Percentiles rank a stretch among this genome's conserved stretches.
phyloP scores from a whole-genome alignment of 805 yeast genomes.

The Myxozyma udenii region DNA sequence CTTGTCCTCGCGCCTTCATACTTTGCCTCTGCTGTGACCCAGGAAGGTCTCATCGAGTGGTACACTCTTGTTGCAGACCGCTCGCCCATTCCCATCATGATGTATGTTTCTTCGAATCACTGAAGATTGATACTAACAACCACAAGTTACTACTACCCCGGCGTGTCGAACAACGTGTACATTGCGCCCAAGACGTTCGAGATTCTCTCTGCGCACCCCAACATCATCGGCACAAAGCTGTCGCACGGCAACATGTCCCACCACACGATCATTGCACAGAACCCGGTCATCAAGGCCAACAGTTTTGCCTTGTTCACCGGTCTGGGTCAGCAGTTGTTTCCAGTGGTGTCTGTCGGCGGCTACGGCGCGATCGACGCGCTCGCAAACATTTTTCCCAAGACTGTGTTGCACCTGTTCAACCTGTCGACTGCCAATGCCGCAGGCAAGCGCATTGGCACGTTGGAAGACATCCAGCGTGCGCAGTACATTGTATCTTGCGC shows the following conservation, averaged over 20 bases:
- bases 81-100: slow-evolving; percentile 45
- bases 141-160: slow-evolving; percentile 46
- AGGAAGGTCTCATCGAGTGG: slow-evolving; percentile 49
- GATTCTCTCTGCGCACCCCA: slow-evolving; percentile 46
- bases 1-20: slow-evolving; percentile 47
- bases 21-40: slow-evolving; percentile 47
- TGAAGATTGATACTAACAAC: neutral
- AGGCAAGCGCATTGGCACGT: no score
- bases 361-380: slow-evolving; percentile 54
- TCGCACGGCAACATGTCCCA: slow-evolving; percentile 52
- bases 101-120: slow-evolving; percentile 30
- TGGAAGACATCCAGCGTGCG: slow-evolving; percentile 43
- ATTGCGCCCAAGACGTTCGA: slow-evolving; percentile 43
- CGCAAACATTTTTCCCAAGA: slow-evolving; percentile 53
- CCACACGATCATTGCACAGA: slow-evolving; percentile 46
- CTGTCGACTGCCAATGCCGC: slow-evolving; percentile 37
- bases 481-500: slow-evolving; percentile 47
- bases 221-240: slow-evolving; percentile 51
- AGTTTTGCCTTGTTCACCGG: slow-evolving; percentile 50
- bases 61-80: slow-evolving; percentile 46
- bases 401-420: slow-evolving; percentile 45
- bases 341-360: slow-evolving; percentile 48
- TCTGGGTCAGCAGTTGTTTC: slow-evolving; percentile 51
- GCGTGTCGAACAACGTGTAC: slow-evolving; percentile 46
- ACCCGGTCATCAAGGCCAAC: slow-evolving; percentile 42